These are phyloP conservation scores for Poteriospumella lacustris DNA, from an alignment of 108 stramenopile species.

Conservation along the genomic window DNA sequence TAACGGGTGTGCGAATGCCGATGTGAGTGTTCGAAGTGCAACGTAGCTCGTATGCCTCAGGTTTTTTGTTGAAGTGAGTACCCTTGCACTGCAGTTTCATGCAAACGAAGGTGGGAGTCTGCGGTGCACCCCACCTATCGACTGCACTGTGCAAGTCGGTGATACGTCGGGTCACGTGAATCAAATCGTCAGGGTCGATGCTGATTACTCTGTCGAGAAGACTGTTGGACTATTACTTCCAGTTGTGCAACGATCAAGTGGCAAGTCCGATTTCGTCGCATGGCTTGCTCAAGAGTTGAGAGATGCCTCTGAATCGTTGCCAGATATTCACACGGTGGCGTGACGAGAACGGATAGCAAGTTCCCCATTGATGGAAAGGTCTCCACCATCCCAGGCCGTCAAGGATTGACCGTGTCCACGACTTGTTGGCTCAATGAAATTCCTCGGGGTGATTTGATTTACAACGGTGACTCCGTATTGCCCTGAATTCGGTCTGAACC, in stretches of 20 bases:
- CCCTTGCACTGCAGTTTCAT: conserved; percentile 56
- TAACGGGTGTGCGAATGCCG: conserved; percentile 57
- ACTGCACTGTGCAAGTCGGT: conserved; percentile 42
- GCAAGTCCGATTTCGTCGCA: conserved; percentile 33
- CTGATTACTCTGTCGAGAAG: background rate
- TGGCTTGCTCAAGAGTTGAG: conserved; percentile 46
- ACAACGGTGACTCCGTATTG: conserved; percentile 34
- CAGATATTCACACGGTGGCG: conserved; percentile 49
- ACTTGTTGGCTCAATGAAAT: conserved; percentile 39
- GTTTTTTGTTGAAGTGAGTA: conserved; percentile 39
- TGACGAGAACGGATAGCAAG: conserved; percentile 26
- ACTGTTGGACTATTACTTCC: background rate
- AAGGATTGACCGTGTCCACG: background rate
- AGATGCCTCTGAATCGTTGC: conserved; percentile 46
- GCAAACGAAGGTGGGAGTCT: conserved; percentile 50
- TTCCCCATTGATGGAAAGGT: background rate
- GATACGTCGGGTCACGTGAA: conserved; percentile 37
- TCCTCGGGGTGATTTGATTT: conserved; percentile 46
- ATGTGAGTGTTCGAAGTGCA: conserved; percentile 49
- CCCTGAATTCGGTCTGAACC: conserved; percentile 46
- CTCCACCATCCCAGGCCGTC: background rate
- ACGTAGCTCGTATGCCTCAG: conserved; percentile 56
- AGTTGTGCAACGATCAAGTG: conserved; percentile 29
- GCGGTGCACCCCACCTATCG: conserved; percentile 49
- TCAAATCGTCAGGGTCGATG: conserved; percentile 1